Conservation (phyloP, 139 green algal genomes). For the Ulvella scutata region DNA sequence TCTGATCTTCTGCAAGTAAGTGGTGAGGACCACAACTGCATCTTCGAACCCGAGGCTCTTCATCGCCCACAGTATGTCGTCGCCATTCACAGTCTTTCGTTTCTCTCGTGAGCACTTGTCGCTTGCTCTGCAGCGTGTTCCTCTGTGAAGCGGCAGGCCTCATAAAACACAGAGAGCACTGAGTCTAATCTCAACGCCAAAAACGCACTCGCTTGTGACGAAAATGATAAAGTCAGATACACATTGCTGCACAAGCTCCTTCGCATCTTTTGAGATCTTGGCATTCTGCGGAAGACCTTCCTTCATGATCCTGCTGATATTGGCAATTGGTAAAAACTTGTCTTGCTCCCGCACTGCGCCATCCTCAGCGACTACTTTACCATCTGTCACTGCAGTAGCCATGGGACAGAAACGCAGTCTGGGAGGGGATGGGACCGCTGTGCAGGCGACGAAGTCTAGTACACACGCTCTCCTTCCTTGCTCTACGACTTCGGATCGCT, state of each 20-base stretch:
- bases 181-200: not conserved
- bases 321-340: conserved; percentile 92
- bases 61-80: conserved; percentile 98
- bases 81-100: conserved; percentile 98
- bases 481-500: too few relatives aligned
- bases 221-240: conserved; percentile 98
- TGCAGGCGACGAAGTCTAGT: too few relatives aligned
- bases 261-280: conserved; percentile 99
- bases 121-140: conserved; percentile 81
- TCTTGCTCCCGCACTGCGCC: conserved; percentile 66
- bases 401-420: too few relatives aligned
- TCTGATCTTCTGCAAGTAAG: not conserved
- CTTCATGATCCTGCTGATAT: conserved; percentile 99
- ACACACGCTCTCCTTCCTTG: too few relatives aligned
- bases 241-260: conserved; percentile 96
- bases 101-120: conserved; percentile 98
- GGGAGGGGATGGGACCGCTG: too few relatives aligned
- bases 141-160: not conserved
- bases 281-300: conserved; percentile 70
- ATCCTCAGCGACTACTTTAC: not conserved
- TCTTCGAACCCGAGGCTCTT: conserved; percentile 53
- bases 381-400: too few relatives aligned
- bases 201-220: conserved; percentile 92
- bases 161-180: not conserved
- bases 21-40: not conserved